A percentile compares a stretch with the other conserved stretches of the same genome.
These are phyloP conservation scores for Alternaria atra DNA, from an alignment of 2,329 filamentous ascomycete species.

Conservation along the genomic window DNA sequence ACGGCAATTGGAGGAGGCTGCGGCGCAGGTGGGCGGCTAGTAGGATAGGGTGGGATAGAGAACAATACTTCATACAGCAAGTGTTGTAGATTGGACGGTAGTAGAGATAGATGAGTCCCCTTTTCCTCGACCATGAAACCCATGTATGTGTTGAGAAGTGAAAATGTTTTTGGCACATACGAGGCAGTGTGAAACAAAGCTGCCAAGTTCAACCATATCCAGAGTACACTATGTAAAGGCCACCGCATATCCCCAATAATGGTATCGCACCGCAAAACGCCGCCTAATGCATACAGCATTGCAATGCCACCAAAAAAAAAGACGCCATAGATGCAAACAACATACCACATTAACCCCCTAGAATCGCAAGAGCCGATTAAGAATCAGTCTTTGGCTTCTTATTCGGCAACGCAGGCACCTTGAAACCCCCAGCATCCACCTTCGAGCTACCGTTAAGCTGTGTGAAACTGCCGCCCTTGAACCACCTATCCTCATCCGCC, in stretches of 20 bases:
- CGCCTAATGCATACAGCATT: not conserved
- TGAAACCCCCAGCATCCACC: slow-evolving; percentile 73
- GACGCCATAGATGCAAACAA: slow-evolving; percentile 1
- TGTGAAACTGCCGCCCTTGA: slow-evolving; percentile 96
- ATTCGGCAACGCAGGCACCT: slow-evolving; percentile 78
- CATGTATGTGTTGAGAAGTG: not conserved
- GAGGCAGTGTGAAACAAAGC: no score
- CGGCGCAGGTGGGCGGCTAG: no score
- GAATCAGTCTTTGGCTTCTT: slow-evolving; percentile 66
- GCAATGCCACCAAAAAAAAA: not conserved
- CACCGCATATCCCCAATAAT: no score
- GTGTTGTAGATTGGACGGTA: no score
- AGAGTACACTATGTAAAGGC: no score
- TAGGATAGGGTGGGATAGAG: no score
- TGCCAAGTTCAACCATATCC: no score
- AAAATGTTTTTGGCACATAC: no score
- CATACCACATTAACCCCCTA: not conserved
- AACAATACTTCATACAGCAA: no score
- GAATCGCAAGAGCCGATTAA: not conserved
- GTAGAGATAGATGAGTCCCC: no score
- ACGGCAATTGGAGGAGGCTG: no score
- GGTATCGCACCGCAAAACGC: not conserved
- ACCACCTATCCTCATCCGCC: slow-evolving; percentile 94
- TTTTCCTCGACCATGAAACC: no score
- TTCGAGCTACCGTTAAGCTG: slow-evolving; percentile 70